Evolutionary conservation across 2,329 filamentous ascomycete species (phyloP).

Genomic region (Phialophora expanda): DNA sequence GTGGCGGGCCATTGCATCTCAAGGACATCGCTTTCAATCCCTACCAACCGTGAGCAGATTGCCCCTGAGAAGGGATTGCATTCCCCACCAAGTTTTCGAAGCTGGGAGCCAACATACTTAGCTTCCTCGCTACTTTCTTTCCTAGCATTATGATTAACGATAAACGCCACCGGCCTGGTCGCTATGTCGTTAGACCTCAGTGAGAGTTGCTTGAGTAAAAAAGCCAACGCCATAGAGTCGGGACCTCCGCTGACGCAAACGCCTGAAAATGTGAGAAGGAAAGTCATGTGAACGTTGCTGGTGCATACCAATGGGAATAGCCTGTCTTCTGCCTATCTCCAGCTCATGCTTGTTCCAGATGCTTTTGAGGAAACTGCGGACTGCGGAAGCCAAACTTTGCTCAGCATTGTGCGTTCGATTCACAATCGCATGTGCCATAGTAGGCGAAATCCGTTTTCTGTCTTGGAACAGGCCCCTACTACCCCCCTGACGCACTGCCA

Average conservation of each 20-base stretch:
- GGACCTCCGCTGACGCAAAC: constrained; percentile 89
- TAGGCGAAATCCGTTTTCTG: not conserved
- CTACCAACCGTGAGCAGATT: constrained; percentile 41
- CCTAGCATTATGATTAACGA: constrained; percentile 67
- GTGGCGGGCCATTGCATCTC: constrained; percentile 59
- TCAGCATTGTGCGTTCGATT: not conserved
- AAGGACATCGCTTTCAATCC: constrained; percentile 44
- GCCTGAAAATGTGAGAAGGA: constrained; percentile 25
- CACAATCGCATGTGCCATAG: not conserved
- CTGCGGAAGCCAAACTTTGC: not conserved
- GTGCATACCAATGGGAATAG: constrained; percentile 22
- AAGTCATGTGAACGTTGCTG: not conserved
- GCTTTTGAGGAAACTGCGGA: constrained; percentile 1
- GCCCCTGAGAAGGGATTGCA: constrained; percentile 13
- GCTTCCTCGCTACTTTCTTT: constrained; percentile 62
- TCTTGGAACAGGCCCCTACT: not conserved
- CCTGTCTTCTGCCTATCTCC: not conserved
- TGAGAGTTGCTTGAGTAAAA: constrained; percentile 64
- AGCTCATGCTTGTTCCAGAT: constrained; percentile 12
- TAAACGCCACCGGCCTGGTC: constrained; percentile 57
- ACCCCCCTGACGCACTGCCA: not conserved
- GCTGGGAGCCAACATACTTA: constrained; percentile 53
- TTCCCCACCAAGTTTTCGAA: constrained; percentile 51
- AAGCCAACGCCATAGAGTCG: constrained; percentile 96
- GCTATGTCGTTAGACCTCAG: constrained; percentile 32